Base-by-base conservation (phyloP, 2,329 filamentous ascomycete species). In the Alternaria novae-zelandiae region DNA sequence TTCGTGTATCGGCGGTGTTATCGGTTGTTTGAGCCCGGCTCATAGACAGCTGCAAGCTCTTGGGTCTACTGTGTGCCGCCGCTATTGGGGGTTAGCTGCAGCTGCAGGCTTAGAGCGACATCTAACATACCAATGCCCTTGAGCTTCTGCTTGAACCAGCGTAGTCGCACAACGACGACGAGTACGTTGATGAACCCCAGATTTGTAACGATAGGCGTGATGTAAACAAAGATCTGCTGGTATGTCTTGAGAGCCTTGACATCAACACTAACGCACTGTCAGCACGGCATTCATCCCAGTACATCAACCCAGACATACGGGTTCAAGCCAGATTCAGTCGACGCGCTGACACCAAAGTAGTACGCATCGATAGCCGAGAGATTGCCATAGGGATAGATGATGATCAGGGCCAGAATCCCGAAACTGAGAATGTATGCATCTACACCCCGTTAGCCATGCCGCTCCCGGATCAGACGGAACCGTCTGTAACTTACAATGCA, bases 91-190 rank as follows among this genome's bases (percentile, higher is more conserved):
- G 15, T 63, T 45, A 63, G 43, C 21, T n/a, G 30, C 9, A 13
- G 8, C 20, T 13, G 25, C 3, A 44, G 44, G 32, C 13, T 6
- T 13, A 23, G 21, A 13, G 13, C 20, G 26, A 6, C 5, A 5
- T 10, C 10, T 9, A 36, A 49, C 44, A n/a, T 50, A 63, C 91
- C 93, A 67, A 97, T 87, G 71, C 92, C 86, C 76, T 97, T 91
- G 76, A 99, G 97, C 7, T 94, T 89, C 80, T 96, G 97, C 80
- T 98, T 94, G 76, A 99, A 99, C 95, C 95, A 99, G 80, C 97
- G 97, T 2, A 99, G 84, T 23, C 96, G 91, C 12, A 98, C 86
- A 70, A 97, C 94, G 7, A 99, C 96, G 44, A 99, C 93, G 44
- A 88, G 90, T 1, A 91, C 76, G 43, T 82, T 79, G 51, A 82